These are phyloP conservation scores for Vigna reflexopilosa DNA, from an alignment of 306 rosid genomes.

Conservation along the genomic window DNA sequence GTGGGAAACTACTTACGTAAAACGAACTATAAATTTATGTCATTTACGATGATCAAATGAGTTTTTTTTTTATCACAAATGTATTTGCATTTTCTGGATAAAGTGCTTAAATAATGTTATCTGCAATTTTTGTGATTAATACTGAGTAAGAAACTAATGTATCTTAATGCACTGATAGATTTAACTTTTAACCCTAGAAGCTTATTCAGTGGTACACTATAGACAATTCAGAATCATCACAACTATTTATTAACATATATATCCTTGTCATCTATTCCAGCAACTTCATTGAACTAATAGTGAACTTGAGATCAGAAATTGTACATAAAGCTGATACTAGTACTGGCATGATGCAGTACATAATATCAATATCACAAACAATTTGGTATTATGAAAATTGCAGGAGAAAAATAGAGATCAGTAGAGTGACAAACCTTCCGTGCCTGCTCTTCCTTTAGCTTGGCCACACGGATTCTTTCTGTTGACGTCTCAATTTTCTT, in stretches of 20 bases:
- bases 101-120: constrained; percentile 19
- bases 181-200: constrained; percentile 16
- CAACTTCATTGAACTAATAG: constrained; percentile 11
- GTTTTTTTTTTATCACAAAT: constrained; percentile 16
- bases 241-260: constrained; percentile 6
- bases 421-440: constrained; percentile 57
- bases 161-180: constrained; percentile 18
- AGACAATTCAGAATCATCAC: constrained; percentile 37
- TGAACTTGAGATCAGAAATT: constrained; percentile 25
- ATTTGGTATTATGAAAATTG: constrained; percentile 35
- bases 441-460: constrained; percentile 84
- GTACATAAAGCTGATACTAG: constrained; percentile 23
- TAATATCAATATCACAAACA: constrained; percentile 8
- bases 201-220: constrained; percentile 26
- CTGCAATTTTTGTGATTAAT: constrained; percentile 18
- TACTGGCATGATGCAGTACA: constrained; percentile 3
- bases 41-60: constrained; percentile 21
- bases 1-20: constrained; percentile 1
- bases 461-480: constrained; percentile 79
- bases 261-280: constrained; percentile 15
- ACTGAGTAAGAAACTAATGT: constrained; percentile 10
- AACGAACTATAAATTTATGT: constrained; percentile 9
- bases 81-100: not conserved
- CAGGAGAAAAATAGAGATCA: constrained; percentile 27
- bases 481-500: constrained; percentile 85